These are phyloP conservation scores for Paramecium octaurelia DNA, from an alignment of 73 alveolate species.

Conservation along the genomic window DNA sequence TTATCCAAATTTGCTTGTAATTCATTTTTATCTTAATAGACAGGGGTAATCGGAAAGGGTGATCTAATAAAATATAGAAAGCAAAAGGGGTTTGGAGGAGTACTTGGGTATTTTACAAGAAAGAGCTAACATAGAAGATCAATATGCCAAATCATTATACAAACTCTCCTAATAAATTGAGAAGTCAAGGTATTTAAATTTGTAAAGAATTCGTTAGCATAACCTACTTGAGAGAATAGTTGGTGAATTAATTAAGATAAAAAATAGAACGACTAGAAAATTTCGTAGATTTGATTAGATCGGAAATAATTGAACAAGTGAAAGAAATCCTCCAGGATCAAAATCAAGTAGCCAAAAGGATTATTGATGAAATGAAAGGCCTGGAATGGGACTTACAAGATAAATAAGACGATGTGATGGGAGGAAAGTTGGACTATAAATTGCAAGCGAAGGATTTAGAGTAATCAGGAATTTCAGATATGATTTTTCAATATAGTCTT, in stretches of 20 bases:
- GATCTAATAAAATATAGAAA: background rate
- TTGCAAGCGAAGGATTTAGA: background rate
- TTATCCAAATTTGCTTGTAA: conserved; percentile 36
- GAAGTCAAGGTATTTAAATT: background rate
- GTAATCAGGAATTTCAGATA: background rate
- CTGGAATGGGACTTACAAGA: conserved; percentile 49
- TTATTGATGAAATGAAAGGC: conserved; percentile 40
- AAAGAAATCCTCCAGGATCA: background rate
- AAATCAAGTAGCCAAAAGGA: background rate
- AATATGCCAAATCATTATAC: background rate
- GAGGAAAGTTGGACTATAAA: conserved; percentile 22
- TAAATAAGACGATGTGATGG: conserved; percentile 24
- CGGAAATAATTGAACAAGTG: background rate
- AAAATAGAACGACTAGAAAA: background rate
- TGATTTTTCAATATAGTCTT: background rate
- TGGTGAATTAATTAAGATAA: background rate
- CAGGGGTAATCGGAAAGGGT: conserved; percentile 14
- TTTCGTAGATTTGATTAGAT: background rate
- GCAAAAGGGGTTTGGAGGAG: background rate
- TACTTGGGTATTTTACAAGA: background rate
- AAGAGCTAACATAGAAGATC: conserved; percentile 14
- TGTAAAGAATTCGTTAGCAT: background rate
- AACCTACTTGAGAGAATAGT: background rate
- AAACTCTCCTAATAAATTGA: background rate
- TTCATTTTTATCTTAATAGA: background rate